Percentiles rank a stretch among this genome's conserved stretches.
phyloP scores from a whole-genome alignment of 441 rosid genomes.

The Erysimum cheiri region DNA sequence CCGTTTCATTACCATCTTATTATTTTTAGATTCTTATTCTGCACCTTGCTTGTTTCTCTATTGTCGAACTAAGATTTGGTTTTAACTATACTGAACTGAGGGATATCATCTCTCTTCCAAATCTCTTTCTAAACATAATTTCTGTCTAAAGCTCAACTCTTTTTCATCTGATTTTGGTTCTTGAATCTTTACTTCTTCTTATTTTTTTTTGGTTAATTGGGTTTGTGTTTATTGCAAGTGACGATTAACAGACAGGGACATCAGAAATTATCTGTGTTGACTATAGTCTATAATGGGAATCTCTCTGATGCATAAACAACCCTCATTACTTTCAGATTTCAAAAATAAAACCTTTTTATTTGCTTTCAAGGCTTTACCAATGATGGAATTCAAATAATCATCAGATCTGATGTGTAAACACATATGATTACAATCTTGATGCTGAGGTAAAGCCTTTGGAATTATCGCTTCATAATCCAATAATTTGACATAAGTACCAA shows the following conservation, averaged over 20 bases:
- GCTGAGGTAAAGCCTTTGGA: slow-evolving; percentile 41
- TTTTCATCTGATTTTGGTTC: not conserved
- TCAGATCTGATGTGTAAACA: slow-evolving; percentile 44
- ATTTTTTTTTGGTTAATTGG: not conserved
- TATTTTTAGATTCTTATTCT: not conserved
- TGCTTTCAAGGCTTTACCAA: slow-evolving; percentile 30
- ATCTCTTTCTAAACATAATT: too few relatives aligned
- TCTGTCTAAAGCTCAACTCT: slow-evolving; percentile 39
- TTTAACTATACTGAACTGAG: not conserved
- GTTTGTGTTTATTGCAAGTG: slow-evolving; percentile 48
- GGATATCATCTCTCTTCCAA: too few relatives aligned
- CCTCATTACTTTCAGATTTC: not conserved
- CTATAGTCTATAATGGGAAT: slow-evolving; percentile 48
- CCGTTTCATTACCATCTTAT: not conserved
- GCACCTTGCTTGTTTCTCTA: not conserved
- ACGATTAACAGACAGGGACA: slow-evolving; percentile 73
- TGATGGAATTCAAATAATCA: slow-evolving; percentile 47
- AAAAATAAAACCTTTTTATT: not conserved
- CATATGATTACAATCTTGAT: slow-evolving; percentile 41
- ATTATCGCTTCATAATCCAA: not conserved
- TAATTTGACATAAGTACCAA: too few relatives aligned
- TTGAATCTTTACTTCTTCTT: not conserved
- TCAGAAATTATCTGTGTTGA: slow-evolving; percentile 51
- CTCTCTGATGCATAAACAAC: slow-evolving; percentile 55
- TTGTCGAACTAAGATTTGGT: not conserved